phyloP scores from a whole-genome alignment of 2,329 filamentous ascomycete genomes.

The Ophiosphaerella narmari region DNA sequence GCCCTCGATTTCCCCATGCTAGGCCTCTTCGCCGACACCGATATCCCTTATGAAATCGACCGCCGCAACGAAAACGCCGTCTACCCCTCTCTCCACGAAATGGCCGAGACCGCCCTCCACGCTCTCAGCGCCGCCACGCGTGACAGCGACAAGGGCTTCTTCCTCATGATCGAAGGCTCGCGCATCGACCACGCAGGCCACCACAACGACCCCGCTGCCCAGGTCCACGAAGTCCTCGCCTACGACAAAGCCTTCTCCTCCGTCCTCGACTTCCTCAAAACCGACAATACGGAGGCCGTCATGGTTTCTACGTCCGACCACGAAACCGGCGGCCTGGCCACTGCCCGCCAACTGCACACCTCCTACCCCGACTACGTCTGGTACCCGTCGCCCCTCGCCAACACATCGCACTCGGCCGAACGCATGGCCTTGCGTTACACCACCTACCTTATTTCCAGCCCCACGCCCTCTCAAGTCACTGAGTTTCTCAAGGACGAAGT shows the following conservation, averaged over 20 bases:
- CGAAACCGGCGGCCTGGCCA: conserved; percentile 87
- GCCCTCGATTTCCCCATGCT: conserved; percentile 77
- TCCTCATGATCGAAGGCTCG: conserved; percentile 97
- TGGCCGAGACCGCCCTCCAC: conserved; percentile 80
- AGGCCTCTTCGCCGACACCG: conserved; percentile 78
- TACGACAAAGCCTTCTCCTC: conserved; percentile 86
- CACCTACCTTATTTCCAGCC: conserved; percentile 57
- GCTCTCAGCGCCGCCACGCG: conserved; percentile 80
- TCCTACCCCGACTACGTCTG: conserved; percentile 73
- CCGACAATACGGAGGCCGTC: conserved; percentile 73
- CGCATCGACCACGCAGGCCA: conserved; percentile 92
- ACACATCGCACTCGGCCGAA: conserved; percentile 76
- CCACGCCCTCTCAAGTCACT: conserved; percentile 38
- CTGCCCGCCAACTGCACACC: conserved; percentile 71
- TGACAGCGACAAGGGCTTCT: conserved; percentile 89
- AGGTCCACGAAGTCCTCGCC: conserved; percentile 83
- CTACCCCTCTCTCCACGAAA: conserved; percentile 90
- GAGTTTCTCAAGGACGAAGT: conserved; percentile 73
- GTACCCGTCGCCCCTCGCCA: conserved; percentile 81
- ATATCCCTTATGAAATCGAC: conserved; percentile 95
- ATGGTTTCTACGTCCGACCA: conserved; percentile 93
- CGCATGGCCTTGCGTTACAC: conserved; percentile 68
- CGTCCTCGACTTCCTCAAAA: conserved; percentile 82
- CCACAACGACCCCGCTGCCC: conserved; percentile 60
- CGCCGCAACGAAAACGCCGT: conserved; percentile 75